Base-by-base conservation (phyloP, 306 rosid species). In the Citrullus amarus region DNA sequence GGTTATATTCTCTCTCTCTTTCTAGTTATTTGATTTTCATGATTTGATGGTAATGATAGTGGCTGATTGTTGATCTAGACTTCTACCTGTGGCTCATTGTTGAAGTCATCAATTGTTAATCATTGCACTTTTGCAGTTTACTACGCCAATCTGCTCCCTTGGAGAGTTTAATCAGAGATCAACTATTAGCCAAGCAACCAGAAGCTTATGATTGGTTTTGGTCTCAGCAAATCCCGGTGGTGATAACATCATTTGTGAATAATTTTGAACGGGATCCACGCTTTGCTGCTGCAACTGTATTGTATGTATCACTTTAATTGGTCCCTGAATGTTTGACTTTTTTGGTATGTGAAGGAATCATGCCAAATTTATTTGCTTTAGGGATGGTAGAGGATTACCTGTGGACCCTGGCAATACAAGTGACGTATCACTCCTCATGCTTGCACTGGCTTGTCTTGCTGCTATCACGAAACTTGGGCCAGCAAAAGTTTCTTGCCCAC, bases 161-260 rank as follows among this genome's bases (percentile, higher is more conserved):
- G 75, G 99, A 92, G 86, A 88, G 93, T 84, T 84, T 91, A 79
- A 90, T 92, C 59, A 87, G 88, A 87, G 99, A 92, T 78, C 84
- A 91, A 74, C 80, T 96, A 86, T 91, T 89, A 30, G 85, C 90
- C 81, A 91, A 92, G 84, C 90, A 88, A 84, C 92, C 93, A 15
- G 97, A 88, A 82, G 93, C 91, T 72, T 88, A 86, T 82, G 97
- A 92, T 82, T 91, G 96, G 99, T 90, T 96, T 86, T 96, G 93
- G 92, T 88, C 92, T 67, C 91, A 92, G 88, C 98, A 92, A 90
- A 87, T 96, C 80, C 93, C 93, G 18, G 85, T 86, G 67, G 90
- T 81, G 61, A 92, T 89, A 78, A 80, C 88, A 34, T 96, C 97
- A 80, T 90, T 96, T 77, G 86, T 88, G 56, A 86, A 87, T 82